These are phyloP conservation scores for Trichoderma sp. DNA, from an alignment of 2,329 filamentous ascomycete species.

Conservation along the genomic window DNA sequence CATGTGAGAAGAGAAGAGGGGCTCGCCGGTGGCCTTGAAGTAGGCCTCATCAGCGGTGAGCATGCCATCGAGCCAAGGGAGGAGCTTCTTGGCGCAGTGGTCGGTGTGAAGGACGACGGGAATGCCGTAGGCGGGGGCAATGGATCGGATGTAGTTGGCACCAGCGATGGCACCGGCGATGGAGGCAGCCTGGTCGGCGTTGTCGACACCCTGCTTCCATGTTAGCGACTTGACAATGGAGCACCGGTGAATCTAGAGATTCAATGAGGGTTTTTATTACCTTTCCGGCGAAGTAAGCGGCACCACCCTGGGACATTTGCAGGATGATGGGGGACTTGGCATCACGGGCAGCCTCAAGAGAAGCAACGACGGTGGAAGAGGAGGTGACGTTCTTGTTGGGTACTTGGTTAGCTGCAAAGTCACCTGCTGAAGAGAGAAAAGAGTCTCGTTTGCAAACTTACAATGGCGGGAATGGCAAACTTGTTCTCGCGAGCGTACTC, in stretches of 20 bases:
- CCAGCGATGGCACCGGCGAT: constrained; percentile 84
- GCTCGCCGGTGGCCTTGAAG: constrained; percentile 90
- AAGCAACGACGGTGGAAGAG: constrained; percentile 71
- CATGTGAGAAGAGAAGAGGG: constrained; percentile 97
- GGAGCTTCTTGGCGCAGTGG: constrained; percentile 99
- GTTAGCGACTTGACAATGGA: not conserved
- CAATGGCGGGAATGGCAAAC: constrained; percentile 82
- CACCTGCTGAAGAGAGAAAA: not conserved
- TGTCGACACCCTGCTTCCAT: constrained; percentile 63
- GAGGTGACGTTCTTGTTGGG: constrained; percentile 76
- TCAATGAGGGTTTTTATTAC: constrained; percentile 39
- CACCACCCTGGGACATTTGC: constrained; percentile 89
- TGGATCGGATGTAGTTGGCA: constrained; percentile 87
- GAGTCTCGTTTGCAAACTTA: constrained; percentile 26
- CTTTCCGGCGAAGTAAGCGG: constrained; percentile 90
- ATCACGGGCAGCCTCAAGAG: constrained; percentile 93
- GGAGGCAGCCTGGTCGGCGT: constrained; percentile 78
- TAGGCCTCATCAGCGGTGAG: constrained; percentile 89
- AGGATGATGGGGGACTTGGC: constrained; percentile 88
- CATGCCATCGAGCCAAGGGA: constrained; percentile 97
- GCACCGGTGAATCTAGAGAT: not conserved
- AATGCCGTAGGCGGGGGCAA: constrained; percentile 83
- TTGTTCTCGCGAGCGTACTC: constrained; percentile 83
- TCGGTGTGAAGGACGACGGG: constrained; percentile 95
- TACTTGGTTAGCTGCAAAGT: constrained; percentile 4